Base-by-base conservation (phyloP, 1,139 yeast species). In the Pichia sp. region DNA sequence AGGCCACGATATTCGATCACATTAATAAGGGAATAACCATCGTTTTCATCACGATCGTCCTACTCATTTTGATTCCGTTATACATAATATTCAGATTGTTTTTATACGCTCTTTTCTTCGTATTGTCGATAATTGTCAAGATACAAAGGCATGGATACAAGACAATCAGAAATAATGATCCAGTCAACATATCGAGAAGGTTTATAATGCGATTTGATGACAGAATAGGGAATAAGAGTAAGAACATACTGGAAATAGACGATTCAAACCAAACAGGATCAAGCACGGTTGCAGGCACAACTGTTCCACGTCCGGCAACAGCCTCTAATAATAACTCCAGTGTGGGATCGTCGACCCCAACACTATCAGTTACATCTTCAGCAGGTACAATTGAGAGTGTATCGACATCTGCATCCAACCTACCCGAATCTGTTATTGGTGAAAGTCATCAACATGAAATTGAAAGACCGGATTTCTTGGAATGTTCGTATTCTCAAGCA, bases 401-500 rank as follows among this genome's bases (percentile, higher is more conserved):
- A 32, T n/a, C 17, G 14, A 14, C 18, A 15, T 32, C 34, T 10
- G 8, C 18, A 32, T 10, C 27, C 17, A 17, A 32, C 17, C 14
- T n/a, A 32, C 17, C 19, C 7, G 34, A 32, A 3, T 18, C 15
- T 14, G 40, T 38, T n/a, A 38, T 52, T 6, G 30, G 38, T 17
- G 51, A 46, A 30, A 33, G 38, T n/a, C 44, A 44, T 39, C 18
- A 38, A 18, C 41, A 53, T 44, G 62, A 55, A 34, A 57, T 63
- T 17, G 54, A 47, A 17, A 52, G 68, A 38, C 68, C 67, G 0
- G 64, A 63, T 39, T 84, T 85, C 56, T 77, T 75, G 53, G 81
- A 82, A 58, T 91, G 93, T 12, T 84, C 94, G 40, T 87, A 86
- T 63, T 77, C 90, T 1, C 83, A 84, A 54, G 95, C 95, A 2